These are phyloP conservation scores for Candida lessepsii DNA, from an alignment of 805 yeast genomes.

Conservation along the genomic window DNA sequence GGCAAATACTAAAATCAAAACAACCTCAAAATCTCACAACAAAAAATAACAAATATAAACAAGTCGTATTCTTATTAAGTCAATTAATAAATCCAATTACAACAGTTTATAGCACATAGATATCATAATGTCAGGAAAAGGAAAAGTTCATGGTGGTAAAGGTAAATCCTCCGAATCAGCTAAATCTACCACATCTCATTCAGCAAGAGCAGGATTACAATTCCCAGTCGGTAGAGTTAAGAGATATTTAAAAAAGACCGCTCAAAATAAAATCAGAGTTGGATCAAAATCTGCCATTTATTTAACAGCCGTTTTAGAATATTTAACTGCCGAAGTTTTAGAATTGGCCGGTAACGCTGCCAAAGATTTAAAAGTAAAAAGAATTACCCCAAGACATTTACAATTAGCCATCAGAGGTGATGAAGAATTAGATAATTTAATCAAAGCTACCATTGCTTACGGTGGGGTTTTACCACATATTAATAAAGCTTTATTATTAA, in stretches of 20 bases:
- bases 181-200: slow-evolving; percentile 78
- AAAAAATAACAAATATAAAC: slow-evolving; percentile 7
- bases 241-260: slow-evolving; percentile 88
- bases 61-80: slow-evolving; percentile 1
- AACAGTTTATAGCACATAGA: slow-evolving; percentile 3
- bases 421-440: slow-evolving; percentile 91
- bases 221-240: slow-evolving; percentile 99
- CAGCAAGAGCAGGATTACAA: slow-evolving; percentile 91
- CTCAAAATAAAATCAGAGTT: slow-evolving; percentile 78
- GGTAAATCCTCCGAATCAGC: slow-evolving; percentile 81
- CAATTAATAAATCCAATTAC: neutral
- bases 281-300: slow-evolving; percentile 90
- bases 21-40: slow-evolving; percentile 11
- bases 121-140: slow-evolving; percentile 66
- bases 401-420: slow-evolving; percentile 98
- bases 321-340: slow-evolving; percentile 93
- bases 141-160: slow-evolving; percentile 95
- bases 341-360: slow-evolving; percentile 99
- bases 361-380: slow-evolving; percentile 88
- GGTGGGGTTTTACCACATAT: slow-evolving; percentile 98
- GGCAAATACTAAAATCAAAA: slow-evolving; percentile 9
- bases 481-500: slow-evolving; percentile 74
- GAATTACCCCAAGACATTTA: slow-evolving; percentile 96
- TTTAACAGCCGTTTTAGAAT: slow-evolving; percentile 92
- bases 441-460: slow-evolving; percentile 93